Evolutionary conservation across 805 yeast species (phyloP).

Genomic region (Candida ficus): DNA sequence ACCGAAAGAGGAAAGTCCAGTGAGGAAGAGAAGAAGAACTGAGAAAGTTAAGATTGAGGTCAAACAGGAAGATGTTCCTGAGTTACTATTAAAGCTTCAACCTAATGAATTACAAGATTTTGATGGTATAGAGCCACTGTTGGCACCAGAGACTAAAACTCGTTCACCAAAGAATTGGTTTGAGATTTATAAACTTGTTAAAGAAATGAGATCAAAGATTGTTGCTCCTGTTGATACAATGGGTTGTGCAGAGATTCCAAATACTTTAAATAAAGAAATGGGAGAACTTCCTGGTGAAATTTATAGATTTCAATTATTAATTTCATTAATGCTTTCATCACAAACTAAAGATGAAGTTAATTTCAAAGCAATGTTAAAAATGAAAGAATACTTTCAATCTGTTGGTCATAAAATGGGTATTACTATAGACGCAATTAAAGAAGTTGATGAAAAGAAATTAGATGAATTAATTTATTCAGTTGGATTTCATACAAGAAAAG

Average conservation of each 20-base stretch:
- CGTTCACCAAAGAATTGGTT: conserved; percentile 42
- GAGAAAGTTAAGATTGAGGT: background rate
- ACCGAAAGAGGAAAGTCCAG: background rate
- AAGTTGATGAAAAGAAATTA: conserved; percentile 47
- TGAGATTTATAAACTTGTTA: conserved; percentile 53
- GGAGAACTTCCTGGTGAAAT: conserved; percentile 29
- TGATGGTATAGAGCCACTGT: background rate
- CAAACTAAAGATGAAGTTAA: conserved; percentile 91
- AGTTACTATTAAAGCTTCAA: background rate
- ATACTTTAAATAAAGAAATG: conserved; percentile 28
- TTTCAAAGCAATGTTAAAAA: conserved; percentile 58
- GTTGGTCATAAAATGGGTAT: conserved; percentile 47
- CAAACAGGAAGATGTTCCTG: background rate
- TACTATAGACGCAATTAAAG: conserved; percentile 47
- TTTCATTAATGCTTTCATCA: conserved; percentile 82
- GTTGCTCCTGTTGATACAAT: conserved; percentile 84
- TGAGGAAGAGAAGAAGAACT: background rate
- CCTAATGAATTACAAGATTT: conserved; percentile 1
- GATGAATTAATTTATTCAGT: conserved; percentile 70
- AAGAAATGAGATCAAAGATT: conserved; percentile 58
- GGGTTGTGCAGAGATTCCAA: conserved; percentile 70
- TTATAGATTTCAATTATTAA: conserved; percentile 65
- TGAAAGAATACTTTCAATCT: conserved; percentile 44
- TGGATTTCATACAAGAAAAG: conserved; percentile 83
- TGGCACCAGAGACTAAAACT: background rate